Conservation (phyloP, 2,329 filamentous ascomycete genomes). For the Ophiostoma tasmaniense region DNA sequence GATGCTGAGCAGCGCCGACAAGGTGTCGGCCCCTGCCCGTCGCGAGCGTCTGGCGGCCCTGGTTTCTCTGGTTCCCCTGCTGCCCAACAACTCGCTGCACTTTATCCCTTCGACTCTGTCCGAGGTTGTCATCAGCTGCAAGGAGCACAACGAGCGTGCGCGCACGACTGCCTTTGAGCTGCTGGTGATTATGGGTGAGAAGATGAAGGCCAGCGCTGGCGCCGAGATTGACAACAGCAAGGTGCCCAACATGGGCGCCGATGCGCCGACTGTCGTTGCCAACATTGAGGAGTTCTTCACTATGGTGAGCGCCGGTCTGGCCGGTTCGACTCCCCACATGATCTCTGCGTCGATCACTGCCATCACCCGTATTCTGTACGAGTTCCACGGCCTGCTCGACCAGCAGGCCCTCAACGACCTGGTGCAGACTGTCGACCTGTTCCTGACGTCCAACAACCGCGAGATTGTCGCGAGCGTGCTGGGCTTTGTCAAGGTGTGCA, state of each 20-base stretch:
- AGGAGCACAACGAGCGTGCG: conserved; percentile 95
- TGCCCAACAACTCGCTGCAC: conserved; percentile 71
- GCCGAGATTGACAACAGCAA: conserved; percentile 75
- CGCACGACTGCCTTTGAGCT: conserved; percentile 83
- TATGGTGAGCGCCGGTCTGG: conserved; percentile 94
- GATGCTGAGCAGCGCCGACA: conserved; percentile 69
- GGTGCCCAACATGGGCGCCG: conserved; percentile 75
- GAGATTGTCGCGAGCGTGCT: conserved; percentile 93
- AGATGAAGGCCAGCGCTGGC: conserved; percentile 58
- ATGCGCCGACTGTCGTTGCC: conserved; percentile 68
- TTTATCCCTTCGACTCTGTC: conserved; percentile 89
- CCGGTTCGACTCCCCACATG: conserved; percentile 91
- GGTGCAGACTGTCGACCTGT: conserved; percentile 90
- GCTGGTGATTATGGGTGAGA: conserved; percentile 78
- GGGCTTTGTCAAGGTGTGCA: conserved; percentile 92
- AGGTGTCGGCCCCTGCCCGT: conserved; percentile 76
- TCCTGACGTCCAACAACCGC: conserved; percentile 90
- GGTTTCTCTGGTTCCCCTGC: conserved; percentile 66
- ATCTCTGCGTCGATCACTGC: conserved; percentile 95
- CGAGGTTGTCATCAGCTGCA: conserved; percentile 92
- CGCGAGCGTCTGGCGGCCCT: conserved; percentile 81
- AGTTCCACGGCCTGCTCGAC: conserved; percentile 67
- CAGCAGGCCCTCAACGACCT: conserved; percentile 68
- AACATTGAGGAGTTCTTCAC: conserved; percentile 94
- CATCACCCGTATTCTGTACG: conserved; percentile 83